Evolutionary conservation across 169 alveolate genomes (phyloP).

Genomic region (Cryptosporidium andersoni): DNA sequence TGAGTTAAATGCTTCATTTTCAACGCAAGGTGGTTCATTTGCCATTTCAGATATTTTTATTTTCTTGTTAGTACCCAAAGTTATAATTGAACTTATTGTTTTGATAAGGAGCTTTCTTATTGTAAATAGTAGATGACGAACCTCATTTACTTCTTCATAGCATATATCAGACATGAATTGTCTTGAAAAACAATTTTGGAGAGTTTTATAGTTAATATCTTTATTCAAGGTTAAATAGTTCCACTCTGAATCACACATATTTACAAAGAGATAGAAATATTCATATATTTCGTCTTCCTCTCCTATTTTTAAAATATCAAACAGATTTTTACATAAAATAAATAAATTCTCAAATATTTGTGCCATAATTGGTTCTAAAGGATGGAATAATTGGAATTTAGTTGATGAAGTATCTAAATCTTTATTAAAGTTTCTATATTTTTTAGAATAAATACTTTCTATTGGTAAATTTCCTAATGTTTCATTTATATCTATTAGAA

Average conservation of each 20-base stretch:
- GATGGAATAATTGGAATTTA: constrained; percentile 9
- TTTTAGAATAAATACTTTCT: too few relatives aligned
- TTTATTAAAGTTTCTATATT: too few relatives aligned
- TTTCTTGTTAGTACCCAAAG: constrained; percentile 28
- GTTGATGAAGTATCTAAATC: neutral
- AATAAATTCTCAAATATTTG: constrained; percentile 12
- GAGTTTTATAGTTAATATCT: neutral
- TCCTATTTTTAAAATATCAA: neutral
- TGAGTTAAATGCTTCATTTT: neutral
- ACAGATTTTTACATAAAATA: neutral
- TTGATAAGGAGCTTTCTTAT: constrained; percentile 21
- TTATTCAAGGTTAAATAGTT: constrained; percentile 8
- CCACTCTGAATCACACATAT: constrained; percentile 57
- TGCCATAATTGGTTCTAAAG: constrained; percentile 3
- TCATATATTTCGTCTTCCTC: neutral
- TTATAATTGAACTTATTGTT: constrained; percentile 1
- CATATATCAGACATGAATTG: neutral
- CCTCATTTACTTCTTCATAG: neutral
- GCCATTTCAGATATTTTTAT: neutral
- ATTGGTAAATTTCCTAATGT: too few relatives aligned
- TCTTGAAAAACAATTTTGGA: neutral
- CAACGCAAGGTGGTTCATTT: constrained; percentile 1
- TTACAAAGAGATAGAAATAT: constrained; percentile 3
- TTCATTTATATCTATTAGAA: constrained; percentile 1
- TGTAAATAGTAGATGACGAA: constrained; percentile 4